phyloP scores from a whole-genome alignment of 495 filamentous ascomycete species.

The Trichocladium antarcticum region DNA sequence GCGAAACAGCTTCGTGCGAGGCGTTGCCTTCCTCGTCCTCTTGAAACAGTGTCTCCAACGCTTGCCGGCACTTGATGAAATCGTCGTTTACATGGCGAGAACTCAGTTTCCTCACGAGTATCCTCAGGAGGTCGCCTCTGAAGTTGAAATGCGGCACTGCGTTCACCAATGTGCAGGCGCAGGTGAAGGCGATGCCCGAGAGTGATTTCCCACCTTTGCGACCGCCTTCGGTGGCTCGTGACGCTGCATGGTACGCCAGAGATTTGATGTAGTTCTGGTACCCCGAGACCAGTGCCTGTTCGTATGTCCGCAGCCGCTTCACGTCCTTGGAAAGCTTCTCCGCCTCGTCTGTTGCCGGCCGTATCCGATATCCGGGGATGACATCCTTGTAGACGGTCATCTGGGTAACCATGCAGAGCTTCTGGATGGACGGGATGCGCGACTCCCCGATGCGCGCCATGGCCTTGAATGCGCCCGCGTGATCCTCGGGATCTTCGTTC shows the following conservation, averaged over 20 bases:
- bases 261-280: slow-evolving; percentile 77
- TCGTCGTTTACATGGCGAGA: slow-evolving; percentile 54
- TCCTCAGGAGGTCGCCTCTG: slow-evolving; percentile 71
- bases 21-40: slow-evolving; percentile 80
- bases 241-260: slow-evolving; percentile 51
- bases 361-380: slow-evolving; percentile 91
- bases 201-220: slow-evolving; percentile 34
- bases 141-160: slow-evolving; percentile 95
- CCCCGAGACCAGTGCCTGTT: slow-evolving; percentile 67
- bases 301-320: slow-evolving; percentile 63
- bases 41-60: slow-evolving; percentile 70
- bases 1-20: slow-evolving; percentile 73
- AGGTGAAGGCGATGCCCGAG: slow-evolving; percentile 66
- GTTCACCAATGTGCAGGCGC: slow-evolving; percentile 65
- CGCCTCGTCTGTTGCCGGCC: slow-evolving; percentile 62
- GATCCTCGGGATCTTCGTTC: slow-evolving; percentile 89
- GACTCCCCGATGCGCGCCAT: slow-evolving; percentile 65
- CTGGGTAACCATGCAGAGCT: slow-evolving; percentile 73
- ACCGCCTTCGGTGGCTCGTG: slow-evolving; percentile 22
- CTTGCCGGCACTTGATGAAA: slow-evolving; percentile 65
- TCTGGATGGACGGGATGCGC: slow-evolving; percentile 60
- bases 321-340: slow-evolving; percentile 89
- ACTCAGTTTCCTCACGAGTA: slow-evolving; percentile 74
- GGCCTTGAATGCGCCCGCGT: slow-evolving; percentile 63
- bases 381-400: slow-evolving; percentile 89